Evolutionary conservation across 257 asterid genomes (phyloP), one percentile per base, ranked within the genome.

Genomic region (Anisodus tanguticus): DNA sequence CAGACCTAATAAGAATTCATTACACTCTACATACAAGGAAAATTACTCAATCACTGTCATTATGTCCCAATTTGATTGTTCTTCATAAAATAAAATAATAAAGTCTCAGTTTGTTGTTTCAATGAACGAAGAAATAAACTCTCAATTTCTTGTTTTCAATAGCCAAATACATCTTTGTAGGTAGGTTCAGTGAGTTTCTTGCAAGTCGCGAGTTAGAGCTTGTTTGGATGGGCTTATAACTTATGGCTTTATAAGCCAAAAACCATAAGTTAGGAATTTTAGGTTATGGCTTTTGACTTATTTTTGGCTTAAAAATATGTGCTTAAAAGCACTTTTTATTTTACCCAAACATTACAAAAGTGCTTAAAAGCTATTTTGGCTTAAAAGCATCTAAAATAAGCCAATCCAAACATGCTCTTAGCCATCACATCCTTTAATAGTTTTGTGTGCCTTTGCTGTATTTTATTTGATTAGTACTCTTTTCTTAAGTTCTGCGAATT

Each of bases 181-280:
- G 39, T 71, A 71, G 79, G 57, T 71, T 45, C 58, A 11, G 58
- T 71, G 58, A 45, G 79, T 45, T 71, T 71, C 58, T 71, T 71
- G 79, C 58, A 43, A 43, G n/a, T 9, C 0, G 37, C 79, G 6
- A 71, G 39, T 45, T 43, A 1, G 72, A 31, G 35, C 35, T 31
- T 31, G 35, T 31, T 31, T 31, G 35, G 35, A 31, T 31, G 35
- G 35, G 35, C 35, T 31, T 31, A 31, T 31, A 31, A 31, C 35
- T 31, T 31, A 22, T 31, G 35, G 35, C 35, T 31, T 31, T 31
- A 31, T 31, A 31, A 31, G 35, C 35, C 35, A 31, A 31, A 31
- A 31, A 1, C 35, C 35, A 31, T 1, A 31, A 31, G 35, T 31
- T 31, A 31, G 35, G 35, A 31, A 31, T 31, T 31, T 1, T 31